These are phyloP conservation scores for Vinca minor DNA, from an alignment of 257 asterid genomes.

Conservation along the genomic window DNA sequence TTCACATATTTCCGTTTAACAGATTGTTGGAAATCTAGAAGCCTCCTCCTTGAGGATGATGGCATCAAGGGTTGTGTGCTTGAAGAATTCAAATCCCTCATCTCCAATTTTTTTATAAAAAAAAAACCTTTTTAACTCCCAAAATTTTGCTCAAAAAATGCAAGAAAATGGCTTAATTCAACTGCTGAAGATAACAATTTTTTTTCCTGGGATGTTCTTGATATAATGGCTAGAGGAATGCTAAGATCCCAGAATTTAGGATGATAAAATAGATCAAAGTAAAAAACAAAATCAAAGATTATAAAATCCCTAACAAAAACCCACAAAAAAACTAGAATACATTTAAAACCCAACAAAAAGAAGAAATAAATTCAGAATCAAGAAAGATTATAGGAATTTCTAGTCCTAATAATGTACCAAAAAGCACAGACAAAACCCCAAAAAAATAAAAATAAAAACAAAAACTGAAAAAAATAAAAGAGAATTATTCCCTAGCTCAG, in stretches of 20 bases:
- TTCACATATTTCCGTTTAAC: constrained; percentile 75
- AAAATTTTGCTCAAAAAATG: neutral
- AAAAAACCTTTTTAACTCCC: neutral
- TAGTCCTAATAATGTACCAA: neutral
- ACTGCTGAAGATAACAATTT: neutral
- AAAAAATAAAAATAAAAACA: neutral
- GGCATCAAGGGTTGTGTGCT: constrained; percentile 36
- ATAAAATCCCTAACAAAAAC: neutral
- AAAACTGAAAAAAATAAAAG: no score
- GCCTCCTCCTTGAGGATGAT: constrained; percentile 40
- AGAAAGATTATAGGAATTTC: neutral
- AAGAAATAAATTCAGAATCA: neutral
- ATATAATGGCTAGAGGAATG: neutral
- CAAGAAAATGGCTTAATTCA: neutral
- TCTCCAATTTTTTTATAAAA: no score
- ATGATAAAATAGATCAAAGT: neutral
- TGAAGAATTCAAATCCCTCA: constrained; percentile 47
- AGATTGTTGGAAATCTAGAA: constrained; percentile 77
- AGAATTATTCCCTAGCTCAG: neutral
- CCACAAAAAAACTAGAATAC: neutral
- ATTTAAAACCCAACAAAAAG: neutral
- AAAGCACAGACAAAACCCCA: neutral
- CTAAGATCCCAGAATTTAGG: constrained; percentile 1
- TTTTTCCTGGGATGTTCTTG: neutral
- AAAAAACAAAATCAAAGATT: constrained; percentile 8